Conservation (phyloP, 2,329 filamentous ascomycete species). For the Thermoascus crustaceus region DNA sequence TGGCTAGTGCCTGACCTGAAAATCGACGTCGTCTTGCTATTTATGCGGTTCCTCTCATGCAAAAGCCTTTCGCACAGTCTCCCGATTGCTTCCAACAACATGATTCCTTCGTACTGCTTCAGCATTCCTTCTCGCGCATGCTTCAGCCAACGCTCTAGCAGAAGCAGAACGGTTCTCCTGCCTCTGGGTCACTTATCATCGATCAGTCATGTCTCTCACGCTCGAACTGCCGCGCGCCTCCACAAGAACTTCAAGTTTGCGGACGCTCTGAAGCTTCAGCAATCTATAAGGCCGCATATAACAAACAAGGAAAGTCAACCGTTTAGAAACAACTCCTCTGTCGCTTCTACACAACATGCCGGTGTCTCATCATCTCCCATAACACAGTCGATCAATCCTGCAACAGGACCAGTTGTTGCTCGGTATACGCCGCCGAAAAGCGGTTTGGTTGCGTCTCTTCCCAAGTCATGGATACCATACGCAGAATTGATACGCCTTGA, state of each 20-base stretch:
- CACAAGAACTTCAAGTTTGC: neutral
- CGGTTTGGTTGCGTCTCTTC: conserved; percentile 40
- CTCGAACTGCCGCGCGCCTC: too few relatives aligned
- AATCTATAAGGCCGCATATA: neutral
- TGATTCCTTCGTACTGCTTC: too few relatives aligned
- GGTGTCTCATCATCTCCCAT: conserved; percentile 1
- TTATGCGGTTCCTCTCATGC: too few relatives aligned
- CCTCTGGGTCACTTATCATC: too few relatives aligned
- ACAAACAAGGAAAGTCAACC: neutral
- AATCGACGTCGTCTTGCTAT: too few relatives aligned
- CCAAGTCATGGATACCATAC: conserved; percentile 46
- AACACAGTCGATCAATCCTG: conserved; percentile 1
- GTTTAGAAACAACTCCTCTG: neutral
- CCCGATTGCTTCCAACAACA: too few relatives aligned
- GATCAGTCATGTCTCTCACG: too few relatives aligned
- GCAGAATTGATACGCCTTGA: conserved; percentile 39
- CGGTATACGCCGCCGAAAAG: conserved; percentile 39
- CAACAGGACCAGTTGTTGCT: conserved; percentile 5
- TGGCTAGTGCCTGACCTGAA: too few relatives aligned
- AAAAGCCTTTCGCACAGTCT: too few relatives aligned
- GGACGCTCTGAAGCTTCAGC: neutral
- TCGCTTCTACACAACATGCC: neutral
- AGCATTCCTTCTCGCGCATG: too few relatives aligned
- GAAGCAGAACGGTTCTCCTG: too few relatives aligned
- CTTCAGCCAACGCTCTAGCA: too few relatives aligned